These are phyloP conservation scores for Metroxylon sagu DNA, from an alignment of 176 grass and related monocot species.

Conservation along the genomic window DNA sequence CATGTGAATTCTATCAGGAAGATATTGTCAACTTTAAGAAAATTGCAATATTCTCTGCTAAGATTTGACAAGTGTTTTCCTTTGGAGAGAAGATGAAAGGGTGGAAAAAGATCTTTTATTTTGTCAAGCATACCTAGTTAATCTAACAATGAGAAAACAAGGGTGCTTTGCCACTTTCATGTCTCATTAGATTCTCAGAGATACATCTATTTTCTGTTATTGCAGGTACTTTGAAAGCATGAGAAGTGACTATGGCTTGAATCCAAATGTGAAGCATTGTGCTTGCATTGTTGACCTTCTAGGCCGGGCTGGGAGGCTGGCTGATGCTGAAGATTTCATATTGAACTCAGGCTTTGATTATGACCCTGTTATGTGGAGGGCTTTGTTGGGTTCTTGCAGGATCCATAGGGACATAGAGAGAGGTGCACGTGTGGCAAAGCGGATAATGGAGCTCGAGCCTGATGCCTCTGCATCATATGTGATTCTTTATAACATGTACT, in stretches of 20 bases:
- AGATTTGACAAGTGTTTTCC: no score
- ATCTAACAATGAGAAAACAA: not conserved
- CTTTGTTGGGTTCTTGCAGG: constrained; percentile 59
- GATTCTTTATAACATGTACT: constrained; percentile 51
- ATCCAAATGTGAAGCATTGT: constrained; percentile 46
- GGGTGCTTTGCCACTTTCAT: not conserved
- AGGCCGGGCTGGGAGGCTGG: constrained; percentile 60
- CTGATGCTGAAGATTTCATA: constrained; percentile 52
- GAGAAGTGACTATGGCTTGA: constrained; percentile 35
- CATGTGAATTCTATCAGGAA: no score
- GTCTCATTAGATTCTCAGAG: not conserved
- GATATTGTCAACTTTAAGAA: no score
- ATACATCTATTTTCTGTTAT: not conserved
- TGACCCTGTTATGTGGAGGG: constrained; percentile 39
- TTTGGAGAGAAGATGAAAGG: no score
- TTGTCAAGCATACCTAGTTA: no score
- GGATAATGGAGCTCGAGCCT: constrained; percentile 54
- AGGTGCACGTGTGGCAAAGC: constrained; percentile 27
- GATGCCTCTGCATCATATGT: constrained; percentile 51
- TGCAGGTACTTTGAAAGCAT: constrained; percentile 58
- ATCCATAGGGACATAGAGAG: constrained; percentile 45
- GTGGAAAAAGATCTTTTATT: no score
- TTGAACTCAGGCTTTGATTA: constrained; percentile 34
- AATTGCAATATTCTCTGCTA: no score
- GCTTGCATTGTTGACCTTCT: constrained; percentile 71